Percentiles rank a stretch among this genome's conserved stretches.
These are phyloP conservation scores for Chlorociboria aeruginascens DNA, from an alignment of 495 filamentous ascomycete genomes.

Conservation along the genomic window DNA sequence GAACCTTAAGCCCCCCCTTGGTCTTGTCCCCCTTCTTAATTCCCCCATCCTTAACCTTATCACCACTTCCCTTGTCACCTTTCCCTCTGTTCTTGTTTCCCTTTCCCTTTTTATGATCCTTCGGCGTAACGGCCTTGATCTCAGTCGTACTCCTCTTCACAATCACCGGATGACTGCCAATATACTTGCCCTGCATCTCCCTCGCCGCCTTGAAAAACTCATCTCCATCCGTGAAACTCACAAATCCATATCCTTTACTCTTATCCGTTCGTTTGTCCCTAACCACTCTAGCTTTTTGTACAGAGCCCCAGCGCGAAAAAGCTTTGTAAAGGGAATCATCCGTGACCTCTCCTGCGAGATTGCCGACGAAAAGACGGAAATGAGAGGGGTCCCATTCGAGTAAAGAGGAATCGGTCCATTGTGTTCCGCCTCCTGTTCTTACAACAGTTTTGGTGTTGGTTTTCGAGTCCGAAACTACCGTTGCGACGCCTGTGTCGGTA, in stretches of 20 bases:
- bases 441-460: constrained; percentile 60
- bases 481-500: constrained; percentile 31
- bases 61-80: constrained; percentile 20
- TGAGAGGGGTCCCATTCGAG: constrained; percentile 95
- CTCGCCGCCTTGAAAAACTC: constrained; percentile 90
- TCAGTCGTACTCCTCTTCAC: constrained; percentile 83
- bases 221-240: constrained; percentile 89
- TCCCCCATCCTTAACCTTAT: constrained; percentile 45
- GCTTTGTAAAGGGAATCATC: constrained; percentile 92
- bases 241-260: constrained; percentile 90
- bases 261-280: constrained; percentile 92
- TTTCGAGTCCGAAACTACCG: constrained; percentile 30
- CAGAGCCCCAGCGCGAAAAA: constrained; percentile 74
- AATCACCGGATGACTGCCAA: constrained; percentile 86
- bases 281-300: constrained; percentile 89
- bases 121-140: constrained; percentile 53
- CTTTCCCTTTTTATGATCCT: constrained; percentile 28
- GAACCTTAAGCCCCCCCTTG: constrained; percentile 62
- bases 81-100: constrained; percentile 16
- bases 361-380: constrained; percentile 90
- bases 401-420: constrained; percentile 74
- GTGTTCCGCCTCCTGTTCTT: constrained; percentile 78
- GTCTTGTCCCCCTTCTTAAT: constrained; percentile 71
- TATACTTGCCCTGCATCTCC: constrained; percentile 99
- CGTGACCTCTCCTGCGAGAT: constrained; percentile 95